These are phyloP conservation scores for Colletotrichum sp. DNA, from an alignment of 2,329 filamentous ascomycete species.

Conservation along the genomic window DNA sequence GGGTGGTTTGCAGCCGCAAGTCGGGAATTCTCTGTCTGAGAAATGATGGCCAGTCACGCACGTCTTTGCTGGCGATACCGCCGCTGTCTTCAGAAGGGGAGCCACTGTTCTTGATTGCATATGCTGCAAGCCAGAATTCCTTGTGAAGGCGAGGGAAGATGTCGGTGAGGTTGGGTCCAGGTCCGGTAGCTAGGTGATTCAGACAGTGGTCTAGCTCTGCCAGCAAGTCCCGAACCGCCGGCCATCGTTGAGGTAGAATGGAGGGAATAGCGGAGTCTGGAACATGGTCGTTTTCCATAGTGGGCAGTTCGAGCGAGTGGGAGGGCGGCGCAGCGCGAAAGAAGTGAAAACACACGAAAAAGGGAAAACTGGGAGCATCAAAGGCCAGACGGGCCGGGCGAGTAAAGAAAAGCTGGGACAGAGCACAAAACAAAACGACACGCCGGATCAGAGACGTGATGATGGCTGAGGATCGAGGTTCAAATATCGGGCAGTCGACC, in stretches of 20 bases:
- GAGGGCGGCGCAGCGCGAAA: not conserved
- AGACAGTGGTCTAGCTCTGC: not conserved
- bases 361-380: no score
- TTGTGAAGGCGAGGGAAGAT: not conserved
- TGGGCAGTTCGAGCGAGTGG: not conserved
- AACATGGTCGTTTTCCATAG: not conserved
- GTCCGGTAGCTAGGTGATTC: not conserved
- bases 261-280: not conserved
- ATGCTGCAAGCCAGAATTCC: not conserved
- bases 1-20: not conserved
- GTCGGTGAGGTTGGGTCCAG: not conserved
- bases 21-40: not conserved
- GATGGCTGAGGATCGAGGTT: not conserved
- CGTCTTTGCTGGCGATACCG: not conserved
- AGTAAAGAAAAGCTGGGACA: not conserved
- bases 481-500: not conserved
- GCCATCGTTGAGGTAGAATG: not conserved
- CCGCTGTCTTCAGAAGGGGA: not conserved
- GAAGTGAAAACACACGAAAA: not conserved
- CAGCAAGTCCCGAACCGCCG: not conserved
- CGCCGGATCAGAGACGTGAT: not conserved
- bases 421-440: not conserved
- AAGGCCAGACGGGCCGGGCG: not conserved
- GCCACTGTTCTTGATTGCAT: not conserved
- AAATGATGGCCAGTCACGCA: not conserved